These are phyloP conservation scores for Setaria viridis DNA, from an alignment of 202 grass and related monocot species.

Conservation along the genomic window DNA sequence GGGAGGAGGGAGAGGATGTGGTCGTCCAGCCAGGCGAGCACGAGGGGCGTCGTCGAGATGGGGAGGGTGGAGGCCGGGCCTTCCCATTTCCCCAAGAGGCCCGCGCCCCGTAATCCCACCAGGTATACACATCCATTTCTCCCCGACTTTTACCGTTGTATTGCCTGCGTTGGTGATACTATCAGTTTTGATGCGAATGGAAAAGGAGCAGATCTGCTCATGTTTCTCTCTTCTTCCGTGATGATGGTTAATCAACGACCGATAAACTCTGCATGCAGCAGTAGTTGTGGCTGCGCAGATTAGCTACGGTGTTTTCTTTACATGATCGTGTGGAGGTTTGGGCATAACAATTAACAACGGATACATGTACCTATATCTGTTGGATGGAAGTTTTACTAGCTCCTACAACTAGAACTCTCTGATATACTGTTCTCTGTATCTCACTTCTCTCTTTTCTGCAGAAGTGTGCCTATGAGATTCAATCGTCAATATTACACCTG, in stretches of 20 bases:
- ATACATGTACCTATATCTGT: not conserved
- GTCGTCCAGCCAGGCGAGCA: constrained; percentile 75
- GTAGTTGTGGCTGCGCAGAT: too few species aligned
- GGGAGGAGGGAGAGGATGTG: constrained; percentile 52
- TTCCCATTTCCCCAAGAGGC: constrained; percentile 62
- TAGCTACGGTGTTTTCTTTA: not conserved
- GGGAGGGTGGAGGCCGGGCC: constrained; percentile 60
- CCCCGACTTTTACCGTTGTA: not conserved
- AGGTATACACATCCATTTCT: constrained; percentile 6
- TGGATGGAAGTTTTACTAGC: not conserved
- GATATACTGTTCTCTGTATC: not conserved
- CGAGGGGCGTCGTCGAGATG: constrained; percentile 72
- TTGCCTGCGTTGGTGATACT: not conserved
- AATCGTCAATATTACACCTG: not conserved
- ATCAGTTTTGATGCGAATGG: not conserved
- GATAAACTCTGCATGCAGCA: not conserved
- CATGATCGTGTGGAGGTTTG: not conserved
- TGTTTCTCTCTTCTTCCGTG: not conserved
- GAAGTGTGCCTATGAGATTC: not conserved
- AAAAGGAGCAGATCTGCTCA: constrained; percentile 13
- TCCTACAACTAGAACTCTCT: not conserved
- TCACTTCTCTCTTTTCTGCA: not conserved
- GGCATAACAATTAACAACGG: not conserved
- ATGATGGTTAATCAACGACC: not conserved
- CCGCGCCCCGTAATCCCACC: constrained; percentile 44